Base-by-base conservation (phyloP, 2,329 filamentous ascomycete species). In the Clonostachys sp. region DNA sequence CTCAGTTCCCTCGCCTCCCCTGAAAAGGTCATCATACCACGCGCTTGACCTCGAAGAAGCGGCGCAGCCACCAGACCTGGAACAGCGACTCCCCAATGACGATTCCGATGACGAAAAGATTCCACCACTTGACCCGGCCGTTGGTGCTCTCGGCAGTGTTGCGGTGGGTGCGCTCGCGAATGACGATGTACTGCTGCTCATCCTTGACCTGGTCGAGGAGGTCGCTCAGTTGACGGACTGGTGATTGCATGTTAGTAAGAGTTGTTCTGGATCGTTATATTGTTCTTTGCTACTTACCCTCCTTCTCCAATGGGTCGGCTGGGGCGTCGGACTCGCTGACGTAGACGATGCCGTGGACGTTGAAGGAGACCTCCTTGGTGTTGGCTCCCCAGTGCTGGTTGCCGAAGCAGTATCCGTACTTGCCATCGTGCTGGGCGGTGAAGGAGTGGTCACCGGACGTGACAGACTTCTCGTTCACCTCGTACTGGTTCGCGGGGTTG, bases 101-200 rank as follows among this genome's bases (percentile, higher is more conserved):
- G 45, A 97, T 84, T 48, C 83, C 80, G 55, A 99, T 83, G 71
- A 99, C 91, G 71, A 97, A 97, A 59, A 97, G 81, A 70, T 94
- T 96, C 94, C 94, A 99, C 94, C 94, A 99, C 78, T 99, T 99
- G 66, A 99, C 94, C 56, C 94, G 82, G 58, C 84, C 81, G 71
- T 99, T 99, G 61, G 94, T 99, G 80, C 91, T 96, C 77, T 99
- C 94, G 54, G 94, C 94, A 10, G 94, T 99, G 75, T 99, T 99
- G 66, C 94, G 83, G 78, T 99, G 94, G 57, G 89, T 96, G 62
- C 94, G 83, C 75, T 99, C 94, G 59, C 94, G 87, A 50, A 97
- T 74, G 53, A 99, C 84, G 62, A 99, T 97, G 75, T 99, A 99
- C 58, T 86, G 83, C 74, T 99, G 94, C 75, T 99, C 94, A 68